Base-by-base conservation (phyloP, 306 rosid species). In the Pachyrhizus erosus region DNA sequence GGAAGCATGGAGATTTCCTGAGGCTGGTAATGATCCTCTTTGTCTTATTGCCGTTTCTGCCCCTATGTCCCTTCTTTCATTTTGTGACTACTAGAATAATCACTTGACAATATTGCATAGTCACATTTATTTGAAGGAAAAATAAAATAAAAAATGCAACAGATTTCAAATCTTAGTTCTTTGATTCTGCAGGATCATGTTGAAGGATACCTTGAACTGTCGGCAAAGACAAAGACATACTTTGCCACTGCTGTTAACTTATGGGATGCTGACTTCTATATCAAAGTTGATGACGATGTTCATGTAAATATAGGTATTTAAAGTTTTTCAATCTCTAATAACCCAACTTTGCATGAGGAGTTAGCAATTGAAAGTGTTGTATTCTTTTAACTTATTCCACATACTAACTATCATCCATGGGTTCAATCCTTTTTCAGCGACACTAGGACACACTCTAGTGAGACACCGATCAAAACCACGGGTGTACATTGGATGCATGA, bases 181-280 rank as follows among this genome's bases (percentile, higher is more conserved):
- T 80, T 45, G 76, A 58, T 52, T 76, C 61, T 65, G 52, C 89
- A 96, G 99, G 97, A 94, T 80, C 99, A 96, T 76, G 97, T 96
- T 76, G 99, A 96, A 84, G 99, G 99, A 40, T 96, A 96, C 85
- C 97, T 96, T 78, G 98, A 96, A 92, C 83, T 96, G 70, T 96
- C 99, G 3, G 98, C 98, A 83, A 93, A 96, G 89, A 96, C 99
- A 40, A 96, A 87, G 82, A 84, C 78, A 72, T 96, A 96, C 87
- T 96, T 96, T 86, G 89, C 94, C 52, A 89, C 95, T 80, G 99
- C 99, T 65, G 94, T 89, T 87, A 85, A 89, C 20, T 74, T 81
- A 80, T 96, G 99, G 98, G 99, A 94, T 90, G 99, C 98, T 69
- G 98, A 96, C 75, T 96, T 96, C 84, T 96, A 96, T 73, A 90